Evolutionary conservation across 2,329 filamentous ascomycete genomes (phyloP), one percentile per base, ranked within the genome.

Genomic region (Emericellopsis atlantica): DNA sequence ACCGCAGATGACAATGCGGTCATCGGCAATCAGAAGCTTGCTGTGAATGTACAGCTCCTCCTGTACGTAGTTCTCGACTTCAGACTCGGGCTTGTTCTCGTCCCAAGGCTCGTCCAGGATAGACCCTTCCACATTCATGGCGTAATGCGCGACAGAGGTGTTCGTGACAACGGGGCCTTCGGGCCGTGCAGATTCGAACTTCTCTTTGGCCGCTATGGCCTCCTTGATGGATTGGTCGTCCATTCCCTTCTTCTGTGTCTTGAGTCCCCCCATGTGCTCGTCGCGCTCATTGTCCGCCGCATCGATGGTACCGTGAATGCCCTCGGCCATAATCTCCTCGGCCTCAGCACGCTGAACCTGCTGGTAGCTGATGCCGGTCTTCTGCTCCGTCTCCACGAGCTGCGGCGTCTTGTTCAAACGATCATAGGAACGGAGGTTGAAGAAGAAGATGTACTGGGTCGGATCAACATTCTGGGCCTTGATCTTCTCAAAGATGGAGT

Each of bases 11-110:
- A 84, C 87, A 37, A 87, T 73, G 41, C 79, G 78, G 58, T 96
- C 90, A 55, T 96, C 89, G 2, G 82, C 83, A 49, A 95, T 90
- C 49, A 92, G 72, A 31, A 95, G 71, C 64, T 96, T 98, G 23
- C 79, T 84, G 58, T 98, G 92, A 37, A 96, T 81, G 57, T 98
- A 98, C 2, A 96, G 74, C 59, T 98, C 90, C 57, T 98, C 92
- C 56, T 95, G 90, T 44, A 96, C 81, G 68, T 92, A 93, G 55
- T 93, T 86, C 41, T 82, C 74, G 43, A 88, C 82, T 58, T 96
- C 92, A 1, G 76, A 74, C 49, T 90, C 75, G 0, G 77, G 65
- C 4, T 82, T 64, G 0, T 70, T 67, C 14, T 84, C 82, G 14
- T 89, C 81, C 84, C 87, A 95, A 1, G 64, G 53, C 58, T 93